Conservation (phyloP, 306 rosid genomes). For the Cucumis hystrix region DNA sequence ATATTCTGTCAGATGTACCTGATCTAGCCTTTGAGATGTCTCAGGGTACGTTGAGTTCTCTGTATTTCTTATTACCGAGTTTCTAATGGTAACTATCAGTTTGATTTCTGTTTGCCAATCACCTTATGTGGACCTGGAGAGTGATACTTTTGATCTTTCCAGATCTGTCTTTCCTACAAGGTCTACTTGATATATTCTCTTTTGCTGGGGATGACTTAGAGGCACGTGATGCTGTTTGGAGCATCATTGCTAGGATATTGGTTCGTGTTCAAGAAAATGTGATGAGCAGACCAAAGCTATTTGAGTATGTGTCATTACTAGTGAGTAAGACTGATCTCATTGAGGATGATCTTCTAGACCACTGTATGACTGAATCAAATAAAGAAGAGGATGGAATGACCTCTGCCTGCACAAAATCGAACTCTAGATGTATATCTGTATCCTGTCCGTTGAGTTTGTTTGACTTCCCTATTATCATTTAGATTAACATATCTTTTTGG, state of each 20-base stretch:
- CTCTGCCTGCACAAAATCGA: conserved; percentile 18
- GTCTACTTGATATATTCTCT: conserved; percentile 77
- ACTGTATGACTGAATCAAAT: conserved; percentile 20
- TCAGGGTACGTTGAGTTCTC: conserved; percentile 31
- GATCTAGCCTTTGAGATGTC: conserved; percentile 41
- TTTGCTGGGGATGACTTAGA: conserved; percentile 70
- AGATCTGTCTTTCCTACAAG: conserved; percentile 56
- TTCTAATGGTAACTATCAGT: background rate
- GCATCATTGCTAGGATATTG: conserved; percentile 47
- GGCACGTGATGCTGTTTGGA: conserved; percentile 87
- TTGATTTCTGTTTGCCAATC: background rate
- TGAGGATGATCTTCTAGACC: conserved; percentile 78
- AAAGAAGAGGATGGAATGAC: conserved; percentile 16
- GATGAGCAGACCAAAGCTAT: conserved; percentile 38
- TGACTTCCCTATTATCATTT: background rate
- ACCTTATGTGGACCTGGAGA: background rate
- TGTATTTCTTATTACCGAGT: conserved; percentile 7
- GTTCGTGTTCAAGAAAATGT: conserved; percentile 44
- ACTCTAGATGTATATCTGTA: conserved; percentile 61
- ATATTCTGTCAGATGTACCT: conserved; percentile 59
- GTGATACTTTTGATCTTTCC: conserved; percentile 19
- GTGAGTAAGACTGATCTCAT: conserved; percentile 55
- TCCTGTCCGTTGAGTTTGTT: conserved; percentile 31
- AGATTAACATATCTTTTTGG: no score
- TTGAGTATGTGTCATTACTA: conserved; percentile 38